phyloP scores from a whole-genome alignment of 139 green algal species.

The Eudorina sp. region DNA sequence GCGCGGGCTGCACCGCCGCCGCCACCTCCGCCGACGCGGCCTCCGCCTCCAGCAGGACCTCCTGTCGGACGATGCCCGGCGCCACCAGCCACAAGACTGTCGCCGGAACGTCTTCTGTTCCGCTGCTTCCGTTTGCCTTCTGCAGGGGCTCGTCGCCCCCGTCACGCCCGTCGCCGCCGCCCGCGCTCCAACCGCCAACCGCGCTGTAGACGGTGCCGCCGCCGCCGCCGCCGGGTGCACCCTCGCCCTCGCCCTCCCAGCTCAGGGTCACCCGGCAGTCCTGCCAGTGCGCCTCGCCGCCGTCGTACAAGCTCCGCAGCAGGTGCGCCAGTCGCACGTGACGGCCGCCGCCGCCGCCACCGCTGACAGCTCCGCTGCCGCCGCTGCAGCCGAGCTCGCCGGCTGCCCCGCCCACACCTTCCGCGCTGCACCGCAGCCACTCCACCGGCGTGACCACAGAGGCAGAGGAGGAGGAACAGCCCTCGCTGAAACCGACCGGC shows the following conservation, averaged over 20 bases:
- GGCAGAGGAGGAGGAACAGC: not conserved
- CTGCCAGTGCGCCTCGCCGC: not conserved
- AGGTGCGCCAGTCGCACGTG: not conserved
- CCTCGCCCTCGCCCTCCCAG: not conserved
- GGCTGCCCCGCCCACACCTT: not conserved
- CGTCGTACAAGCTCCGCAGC: not conserved
- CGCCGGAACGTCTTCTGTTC: not conserved
- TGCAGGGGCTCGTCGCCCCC: not conserved
- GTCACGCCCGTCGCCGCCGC: not conserved
- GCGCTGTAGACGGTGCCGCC: not conserved
- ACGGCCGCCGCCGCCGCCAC: not conserved
- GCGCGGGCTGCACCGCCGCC: not conserved
- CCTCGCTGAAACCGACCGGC: too few relatives aligned
- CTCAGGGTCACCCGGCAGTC: not conserved
- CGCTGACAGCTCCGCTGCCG: not conserved
- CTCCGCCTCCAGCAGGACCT: not conserved
- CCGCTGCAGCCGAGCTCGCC: not conserved
- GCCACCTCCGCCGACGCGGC: not conserved
- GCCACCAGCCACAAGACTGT: slow-evolving; percentile 8
- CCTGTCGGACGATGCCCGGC: not conserved
- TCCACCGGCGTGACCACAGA: not conserved
- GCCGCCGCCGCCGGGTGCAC: not conserved
- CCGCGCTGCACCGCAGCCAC: slow-evolving; percentile 4
- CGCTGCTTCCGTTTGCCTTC: not conserved
- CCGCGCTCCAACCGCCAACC: not conserved